Evolutionary conservation across 345 rosid genomes (phyloP), one percentile per base, ranked within the genome.

Genomic region (Alliaria petiolata): DNA sequence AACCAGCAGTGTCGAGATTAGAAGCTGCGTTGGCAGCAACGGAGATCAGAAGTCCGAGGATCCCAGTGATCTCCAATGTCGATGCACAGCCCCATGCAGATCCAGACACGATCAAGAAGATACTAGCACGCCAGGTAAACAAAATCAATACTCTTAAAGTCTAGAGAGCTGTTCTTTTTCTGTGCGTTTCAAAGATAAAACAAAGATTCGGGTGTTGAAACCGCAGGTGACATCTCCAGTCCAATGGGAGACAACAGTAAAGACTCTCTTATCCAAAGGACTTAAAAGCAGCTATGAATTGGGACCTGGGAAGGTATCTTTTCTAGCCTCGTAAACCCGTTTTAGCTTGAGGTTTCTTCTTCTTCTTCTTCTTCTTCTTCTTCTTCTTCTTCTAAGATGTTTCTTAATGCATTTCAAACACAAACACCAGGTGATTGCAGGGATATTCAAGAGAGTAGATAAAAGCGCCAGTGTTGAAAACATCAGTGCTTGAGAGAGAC

Each of bases 221-320:
- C 36, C 12, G n/a, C 78, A 95, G 99, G 99, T 87, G 62, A 92
- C 97, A 34, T 92, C 97, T 70, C 98, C 97, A n/a, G 99, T 95
- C 71, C 98, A 90, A 76, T 90, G 99, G 99, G 99, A 95, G 85
- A 88, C 90, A 33, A 88, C 99, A 36, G 83, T 95, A 34, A 92
- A 81, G 75, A 84, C 92, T 61, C 89, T 95, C 59, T 83, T 92
- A 16, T 52, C 79, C 49, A 87, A 72, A 81, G 96, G 99, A 67
- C 74, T 92, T 74, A 82, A 77, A 80, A 86, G 81, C 73, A 85
- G 97, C 75, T 95, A 86, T 13, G 99, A 95, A 78, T 76, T 92
- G 74, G 98, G 99, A 69, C 97, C 98, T 39, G 99, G 99, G 81
- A 95, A 92, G 97, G 99, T 91, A 80, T 6, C 26, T 31, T 42